Evolutionary conservation across 116 monocot genomes (phyloP).

Genomic region (Papilionanthe hybrid): DNA sequence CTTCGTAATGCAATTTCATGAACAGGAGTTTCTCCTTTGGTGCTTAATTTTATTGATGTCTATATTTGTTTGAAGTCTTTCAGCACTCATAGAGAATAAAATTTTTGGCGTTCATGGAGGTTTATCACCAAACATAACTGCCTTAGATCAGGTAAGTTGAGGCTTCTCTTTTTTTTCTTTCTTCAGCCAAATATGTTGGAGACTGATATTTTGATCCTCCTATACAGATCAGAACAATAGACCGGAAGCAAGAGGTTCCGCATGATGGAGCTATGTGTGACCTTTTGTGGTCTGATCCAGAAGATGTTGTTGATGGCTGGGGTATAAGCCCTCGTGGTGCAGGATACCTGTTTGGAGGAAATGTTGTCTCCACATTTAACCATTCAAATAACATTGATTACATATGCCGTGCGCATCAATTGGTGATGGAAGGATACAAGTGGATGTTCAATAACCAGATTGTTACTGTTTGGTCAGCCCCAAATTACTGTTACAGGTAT

Average conservation of each 20-base stretch:
- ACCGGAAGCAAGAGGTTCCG: constrained; percentile 97
- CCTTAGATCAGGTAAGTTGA: constrained; percentile 75
- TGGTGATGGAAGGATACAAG: constrained; percentile 98
- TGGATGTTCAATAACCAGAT: constrained; percentile 99
- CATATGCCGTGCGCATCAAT: constrained; percentile 96
- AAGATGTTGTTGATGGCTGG: constrained; percentile 94
- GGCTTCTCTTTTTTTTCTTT: constrained; percentile 1
- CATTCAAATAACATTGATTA: constrained; percentile 85
- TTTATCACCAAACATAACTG: constrained; percentile 75
- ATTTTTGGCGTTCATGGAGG: constrained; percentile 96
- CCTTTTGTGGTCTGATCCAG: constrained; percentile 97
- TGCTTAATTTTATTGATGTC: not conserved
- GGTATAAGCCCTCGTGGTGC: constrained; percentile 95
- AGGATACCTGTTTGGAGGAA: constrained; percentile 88
- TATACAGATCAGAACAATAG: constrained; percentile 86
- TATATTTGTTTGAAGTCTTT: constrained; percentile 44
- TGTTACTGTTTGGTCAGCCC: constrained; percentile 98
- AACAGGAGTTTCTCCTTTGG: not conserved
- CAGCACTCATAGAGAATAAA: constrained; percentile 91
- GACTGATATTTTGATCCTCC: not conserved
- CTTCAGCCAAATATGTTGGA: not conserved
- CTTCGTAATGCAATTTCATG: not conserved
- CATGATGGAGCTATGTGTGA: constrained; percentile 99
- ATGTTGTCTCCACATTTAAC: constrained; percentile 78
- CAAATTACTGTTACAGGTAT: constrained; percentile 98